Percentiles rank a stretch among this genome's conserved stretches.
These are phyloP conservation scores for Imleria badia DNA, from an alignment of 768 basidiomycete species.

Conservation along the genomic window DNA sequence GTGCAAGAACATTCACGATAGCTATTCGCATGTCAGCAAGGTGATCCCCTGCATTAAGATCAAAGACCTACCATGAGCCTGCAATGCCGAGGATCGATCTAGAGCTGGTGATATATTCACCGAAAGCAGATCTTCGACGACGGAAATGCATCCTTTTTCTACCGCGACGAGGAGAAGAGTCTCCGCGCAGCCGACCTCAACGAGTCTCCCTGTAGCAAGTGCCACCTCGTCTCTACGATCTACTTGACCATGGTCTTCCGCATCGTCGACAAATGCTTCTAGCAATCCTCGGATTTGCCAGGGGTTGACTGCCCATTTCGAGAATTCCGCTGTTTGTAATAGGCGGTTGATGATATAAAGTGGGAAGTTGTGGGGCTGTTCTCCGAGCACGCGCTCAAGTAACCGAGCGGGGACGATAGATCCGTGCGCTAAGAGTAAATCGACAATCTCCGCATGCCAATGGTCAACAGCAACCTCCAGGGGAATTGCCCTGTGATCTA, in stretches of 20 bases:
- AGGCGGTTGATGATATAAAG: not conserved
- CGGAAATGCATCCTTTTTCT: not conserved
- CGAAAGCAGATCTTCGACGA: not conserved
- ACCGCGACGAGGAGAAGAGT: not conserved
- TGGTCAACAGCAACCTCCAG: not conserved
- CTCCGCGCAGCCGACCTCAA: not conserved
- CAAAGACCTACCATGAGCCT: not conserved
- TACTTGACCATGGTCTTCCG: not conserved
- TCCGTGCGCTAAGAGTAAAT: not conserved
- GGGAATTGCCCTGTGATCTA: not conserved
- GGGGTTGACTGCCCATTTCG: not conserved
- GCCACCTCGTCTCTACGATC: not conserved
- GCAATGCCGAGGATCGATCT: not conserved
- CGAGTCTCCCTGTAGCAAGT: not conserved
- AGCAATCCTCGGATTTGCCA: not conserved
- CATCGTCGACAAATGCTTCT: not conserved
- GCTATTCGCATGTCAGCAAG: not conserved
- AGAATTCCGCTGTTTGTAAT: not conserved
- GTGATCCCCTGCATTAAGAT: rapidly evolving
- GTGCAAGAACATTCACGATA: not conserved
- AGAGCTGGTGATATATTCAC: not conserved
- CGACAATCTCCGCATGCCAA: not conserved
- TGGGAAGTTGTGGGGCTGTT: not conserved
- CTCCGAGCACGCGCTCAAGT: not conserved
- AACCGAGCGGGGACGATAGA: not conserved